Percentiles rank a stretch among this genome's conserved stretches.
Conservation (phyloP, 176 grass and related monocot species). For the Leersia perrieri region DNA sequence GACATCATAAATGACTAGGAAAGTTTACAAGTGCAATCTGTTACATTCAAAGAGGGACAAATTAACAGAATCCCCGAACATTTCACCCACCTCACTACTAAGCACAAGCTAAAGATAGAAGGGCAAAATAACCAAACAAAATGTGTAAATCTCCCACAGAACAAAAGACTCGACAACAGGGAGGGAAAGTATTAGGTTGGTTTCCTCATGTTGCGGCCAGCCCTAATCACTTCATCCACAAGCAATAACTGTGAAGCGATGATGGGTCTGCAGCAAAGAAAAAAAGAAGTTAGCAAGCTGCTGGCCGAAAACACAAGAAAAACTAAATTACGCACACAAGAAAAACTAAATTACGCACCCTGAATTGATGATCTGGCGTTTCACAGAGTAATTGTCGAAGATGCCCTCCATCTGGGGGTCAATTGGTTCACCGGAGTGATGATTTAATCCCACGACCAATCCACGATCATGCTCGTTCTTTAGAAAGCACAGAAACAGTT, state of each 20-base stretch:
- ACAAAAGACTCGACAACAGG: not conserved
- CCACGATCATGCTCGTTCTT: constrained; percentile 92
- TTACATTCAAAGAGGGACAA: not conserved
- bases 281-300: not conserved
- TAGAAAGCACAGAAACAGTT: constrained; percentile 7
- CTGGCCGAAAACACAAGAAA: not conserved
- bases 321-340: constrained; percentile 3
- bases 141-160: not conserved
- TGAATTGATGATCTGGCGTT: constrained; percentile 87
- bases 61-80: not conserved
- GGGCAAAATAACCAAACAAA: constrained; percentile 10
- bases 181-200: constrained; percentile 43
- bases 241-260: constrained; percentile 88
- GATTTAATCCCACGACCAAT: constrained; percentile 76
- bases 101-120: not conserved
- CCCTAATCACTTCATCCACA: constrained; percentile 91
- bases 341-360: constrained; percentile 49
- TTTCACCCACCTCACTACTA: constrained; percentile 18
- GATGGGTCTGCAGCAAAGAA: constrained; percentile 61
- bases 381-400: constrained; percentile 90
- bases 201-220: constrained; percentile 96
- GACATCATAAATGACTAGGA: not conserved
- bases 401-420: constrained; percentile 97
- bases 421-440: constrained; percentile 75
- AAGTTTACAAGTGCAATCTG: not conserved